Evolutionary conservation across 768 basidiomycete species (phyloP).

Genomic region (Cystofilobasidium macerans): DNA sequence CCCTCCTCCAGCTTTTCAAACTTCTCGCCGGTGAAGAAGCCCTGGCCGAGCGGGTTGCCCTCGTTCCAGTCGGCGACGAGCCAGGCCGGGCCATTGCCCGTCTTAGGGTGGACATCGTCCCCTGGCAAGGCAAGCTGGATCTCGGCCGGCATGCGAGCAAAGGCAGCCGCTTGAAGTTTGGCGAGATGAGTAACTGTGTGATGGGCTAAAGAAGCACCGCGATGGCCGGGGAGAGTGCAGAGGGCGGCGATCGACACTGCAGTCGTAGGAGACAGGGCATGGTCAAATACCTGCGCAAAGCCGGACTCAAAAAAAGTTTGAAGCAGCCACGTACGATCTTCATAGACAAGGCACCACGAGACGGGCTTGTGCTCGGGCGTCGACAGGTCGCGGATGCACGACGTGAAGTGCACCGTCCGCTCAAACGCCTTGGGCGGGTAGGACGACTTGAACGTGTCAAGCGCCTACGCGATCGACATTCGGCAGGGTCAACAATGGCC

Average conservation of each 20-base stretch:
- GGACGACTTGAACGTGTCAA: neutral
- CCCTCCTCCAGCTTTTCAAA: conserved; percentile 17
- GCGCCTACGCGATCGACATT: neutral
- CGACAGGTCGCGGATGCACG: conserved; percentile 16
- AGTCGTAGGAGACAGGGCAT: neutral
- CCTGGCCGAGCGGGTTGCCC: conserved; percentile 5
- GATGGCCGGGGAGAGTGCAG: conserved; percentile 4
- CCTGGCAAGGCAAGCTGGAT: neutral
- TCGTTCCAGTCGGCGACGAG: conserved; percentile 15
- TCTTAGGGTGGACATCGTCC: neutral
- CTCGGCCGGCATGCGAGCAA: neutral
- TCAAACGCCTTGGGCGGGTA: neutral
- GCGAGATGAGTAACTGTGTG: conserved; percentile 13
- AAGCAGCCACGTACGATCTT: neutral
- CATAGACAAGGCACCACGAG: conserved; percentile 13
- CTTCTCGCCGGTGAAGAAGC: conserved; percentile 4
- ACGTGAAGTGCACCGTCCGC: conserved; percentile 1
- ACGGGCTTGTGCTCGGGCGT: conserved; percentile 3
- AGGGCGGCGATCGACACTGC: conserved; percentile 18
- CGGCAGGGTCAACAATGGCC: neutral
- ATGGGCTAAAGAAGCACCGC: conserved; percentile 6
- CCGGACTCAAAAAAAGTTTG: neutral
- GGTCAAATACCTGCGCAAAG: no score
- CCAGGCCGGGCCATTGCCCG: neutral
- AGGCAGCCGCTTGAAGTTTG: neutral